phyloP scores from a whole-genome alignment of 1,139 yeast species.

The Suhomyces atakaporum region DNA sequence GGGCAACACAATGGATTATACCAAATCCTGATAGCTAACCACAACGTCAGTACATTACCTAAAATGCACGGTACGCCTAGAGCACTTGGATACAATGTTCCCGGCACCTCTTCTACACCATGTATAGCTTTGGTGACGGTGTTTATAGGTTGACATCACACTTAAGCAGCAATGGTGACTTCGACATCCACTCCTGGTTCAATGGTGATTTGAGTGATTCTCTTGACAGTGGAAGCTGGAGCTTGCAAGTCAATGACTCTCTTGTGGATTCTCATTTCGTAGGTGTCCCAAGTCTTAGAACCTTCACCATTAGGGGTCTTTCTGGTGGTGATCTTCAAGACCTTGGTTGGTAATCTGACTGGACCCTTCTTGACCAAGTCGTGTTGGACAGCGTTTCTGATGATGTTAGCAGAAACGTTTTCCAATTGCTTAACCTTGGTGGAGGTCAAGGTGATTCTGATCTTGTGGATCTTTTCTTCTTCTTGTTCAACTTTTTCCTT shows the following conservation, averaged over 20 bases:
- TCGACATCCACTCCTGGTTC: conserved; percentile 51
- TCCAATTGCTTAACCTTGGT: conserved; percentile 99
- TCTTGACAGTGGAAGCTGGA: conserved; percentile 91
- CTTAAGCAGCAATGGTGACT: conserved; percentile 35
- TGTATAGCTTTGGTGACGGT: conserved; percentile 8
- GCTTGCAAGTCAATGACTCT: conserved; percentile 98
- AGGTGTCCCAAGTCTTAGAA: conserved; percentile 99
- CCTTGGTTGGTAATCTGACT: conserved; percentile 99
- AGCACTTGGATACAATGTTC: conserved; percentile 46
- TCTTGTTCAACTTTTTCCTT: conserved; percentile 81
- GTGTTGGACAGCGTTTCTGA: conserved; percentile 82
- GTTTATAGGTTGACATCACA: conserved; percentile 7
- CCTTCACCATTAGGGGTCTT: conserved; percentile 99
- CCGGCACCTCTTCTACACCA: conserved; percentile 15
- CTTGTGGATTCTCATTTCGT: conserved; percentile 99
- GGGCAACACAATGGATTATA: conserved; percentile 22
- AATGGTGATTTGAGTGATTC: conserved; percentile 90
- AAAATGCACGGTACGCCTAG: conserved; percentile 63
- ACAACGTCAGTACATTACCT: conserved; percentile 54
- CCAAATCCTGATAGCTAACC: conserved; percentile 64
- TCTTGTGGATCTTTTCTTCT: conserved; percentile 83
- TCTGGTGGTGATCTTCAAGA: conserved; percentile 98
- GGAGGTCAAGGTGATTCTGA: conserved; percentile 98
- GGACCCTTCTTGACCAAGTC: conserved; percentile 95
- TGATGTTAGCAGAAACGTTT: conserved; percentile 85